Percentiles rank a stretch among this genome's conserved stretches.
Conservation (phyloP, 2,329 filamentous ascomycete species). For the Phoma herbarum region DNA sequence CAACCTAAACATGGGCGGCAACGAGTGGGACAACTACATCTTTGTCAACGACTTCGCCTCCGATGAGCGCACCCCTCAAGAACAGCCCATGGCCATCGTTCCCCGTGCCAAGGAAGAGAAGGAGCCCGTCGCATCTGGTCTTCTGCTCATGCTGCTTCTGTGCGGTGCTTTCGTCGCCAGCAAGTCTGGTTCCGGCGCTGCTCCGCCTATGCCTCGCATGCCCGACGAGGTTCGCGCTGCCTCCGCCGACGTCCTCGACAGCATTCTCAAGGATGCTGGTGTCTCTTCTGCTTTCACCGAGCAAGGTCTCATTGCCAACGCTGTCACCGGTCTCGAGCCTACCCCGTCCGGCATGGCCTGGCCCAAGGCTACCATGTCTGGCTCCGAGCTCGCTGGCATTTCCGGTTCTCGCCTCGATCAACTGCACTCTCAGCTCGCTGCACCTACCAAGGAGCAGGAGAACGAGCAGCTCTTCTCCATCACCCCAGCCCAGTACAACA, state of each 20-base stretch:
- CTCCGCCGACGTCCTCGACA: constrained; percentile 79
- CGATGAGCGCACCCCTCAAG: constrained; percentile 56
- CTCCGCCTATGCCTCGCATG: constrained; percentile 76
- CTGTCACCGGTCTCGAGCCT: constrained; percentile 52
- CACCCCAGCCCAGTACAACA: constrained; percentile 87
- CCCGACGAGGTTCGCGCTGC: constrained; percentile 82
- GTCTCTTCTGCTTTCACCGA: constrained; percentile 56
- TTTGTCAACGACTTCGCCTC: constrained; percentile 77
- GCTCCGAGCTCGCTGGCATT: constrained; percentile 48
- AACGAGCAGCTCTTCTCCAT: constrained; percentile 89
- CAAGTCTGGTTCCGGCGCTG: constrained; percentile 75
- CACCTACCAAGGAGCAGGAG: constrained; percentile 81
- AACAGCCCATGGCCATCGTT: constrained; percentile 54
- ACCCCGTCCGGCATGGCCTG: constrained; percentile 49
- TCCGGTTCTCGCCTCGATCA: constrained; percentile 50
- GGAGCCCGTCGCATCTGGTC: constrained; percentile 75
- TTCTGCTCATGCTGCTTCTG: constrained; percentile 94
- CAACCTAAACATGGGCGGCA: constrained; percentile 78
- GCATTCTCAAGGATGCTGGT: constrained; percentile 82
- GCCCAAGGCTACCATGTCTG: constrained; percentile 50
- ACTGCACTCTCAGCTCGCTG: constrained; percentile 57
- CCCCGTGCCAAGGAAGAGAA: constrained; percentile 58
- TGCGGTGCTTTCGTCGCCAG: constrained; percentile 96
- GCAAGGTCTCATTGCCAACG: constrained; percentile 62
- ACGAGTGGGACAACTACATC: constrained; percentile 81